Evolutionary conservation across 1,139 yeast species (phyloP).

Genomic region (Kodamaea fungicola): DNA sequence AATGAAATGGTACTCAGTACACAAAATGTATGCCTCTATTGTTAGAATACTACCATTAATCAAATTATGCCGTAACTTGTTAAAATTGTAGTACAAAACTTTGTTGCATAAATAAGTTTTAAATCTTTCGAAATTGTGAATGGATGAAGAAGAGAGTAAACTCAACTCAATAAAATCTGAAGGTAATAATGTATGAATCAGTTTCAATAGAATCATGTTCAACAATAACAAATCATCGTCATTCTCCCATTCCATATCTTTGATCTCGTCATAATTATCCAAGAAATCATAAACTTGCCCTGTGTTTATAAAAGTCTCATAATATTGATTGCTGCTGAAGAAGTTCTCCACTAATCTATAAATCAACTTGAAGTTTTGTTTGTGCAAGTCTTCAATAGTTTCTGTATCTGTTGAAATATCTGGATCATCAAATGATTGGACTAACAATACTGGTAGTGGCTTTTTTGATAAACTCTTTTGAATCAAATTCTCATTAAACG

Average conservation of each 20-base stretch:
- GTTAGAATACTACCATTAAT: conserved; percentile 46
- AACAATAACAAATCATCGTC: conserved; percentile 49
- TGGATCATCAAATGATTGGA: conserved; percentile 19
- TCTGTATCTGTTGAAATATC: conserved; percentile 22
- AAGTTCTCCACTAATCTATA: conserved; percentile 29
- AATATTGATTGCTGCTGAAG: conserved; percentile 28
- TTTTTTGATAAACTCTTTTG: conserved; percentile 28
- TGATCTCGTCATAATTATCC: conserved; percentile 23
- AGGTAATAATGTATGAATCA: conserved; percentile 39
- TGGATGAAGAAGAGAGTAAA: conserved; percentile 18
- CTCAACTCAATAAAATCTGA: conserved; percentile 28
- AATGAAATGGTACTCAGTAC: conserved; percentile 49
- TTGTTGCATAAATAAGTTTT: conserved; percentile 28
- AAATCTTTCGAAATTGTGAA: conserved; percentile 22
- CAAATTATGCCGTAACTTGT: conserved; percentile 43
- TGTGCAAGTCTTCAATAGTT: conserved; percentile 16
- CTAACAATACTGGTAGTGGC: conserved; percentile 22
- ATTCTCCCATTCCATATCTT: conserved; percentile 44
- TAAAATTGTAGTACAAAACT: conserved; percentile 34
- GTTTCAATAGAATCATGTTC: conserved; percentile 41
- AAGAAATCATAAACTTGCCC: conserved; percentile 27
- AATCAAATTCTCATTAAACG: conserved; percentile 13
- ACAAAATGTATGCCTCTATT: conserved; percentile 47
- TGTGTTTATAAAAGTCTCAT: conserved; percentile 31
- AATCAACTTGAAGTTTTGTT: conserved; percentile 23